Evolutionary conservation across 495 filamentous ascomycete genomes (phyloP), one percentile per base, ranked within the genome.

Genomic region (Talaromyces thailandensis): DNA sequence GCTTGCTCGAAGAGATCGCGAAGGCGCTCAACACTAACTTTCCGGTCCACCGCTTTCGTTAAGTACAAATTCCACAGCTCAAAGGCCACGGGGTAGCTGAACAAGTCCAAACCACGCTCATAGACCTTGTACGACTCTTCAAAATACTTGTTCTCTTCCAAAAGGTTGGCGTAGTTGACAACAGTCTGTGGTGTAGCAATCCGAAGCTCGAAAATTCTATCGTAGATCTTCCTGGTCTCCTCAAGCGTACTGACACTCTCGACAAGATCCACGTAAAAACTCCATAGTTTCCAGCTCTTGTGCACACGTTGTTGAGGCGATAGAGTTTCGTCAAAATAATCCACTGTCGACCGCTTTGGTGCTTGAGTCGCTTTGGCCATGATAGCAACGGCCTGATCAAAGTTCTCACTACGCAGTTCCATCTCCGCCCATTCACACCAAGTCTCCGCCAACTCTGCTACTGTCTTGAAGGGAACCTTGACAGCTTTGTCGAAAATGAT

Each of bases 221-320:
- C 94, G 73, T 99, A 99, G 16, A 98, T 85, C 71, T 89, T 92
- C 70, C 85, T 88, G 11, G 94, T 98, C 75, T 98, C 93, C 9
- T 97, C 93, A 3, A 98, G 76, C 0, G 90, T 91, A 62, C 88
- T 86, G 18, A 96, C 92, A 75, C 91, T 94, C 71, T 99, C 94
- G 11, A 99, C 93, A 0, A 99, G 83, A 74, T 99, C 94, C 43
- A 99, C 93, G 68, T 99, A 99, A 81, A 98, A 99, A 79, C 90
- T 94, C 94, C 94, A 99, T 14, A 99, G 76, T 73, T 98, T 99
- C 95, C 95, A 99, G 71, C 91, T 95, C 81, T 98, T 99, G 76
- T 99, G 95, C 7, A 99, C 89, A 62, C 95, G 84, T 73, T 98
- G 94, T 71, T 98, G 95, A 9, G 95, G 93, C 5, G 91, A 90